Conservation (phyloP, 108 stramenopile genomes). For the Mayamaea pseudoterrestris region DNA sequence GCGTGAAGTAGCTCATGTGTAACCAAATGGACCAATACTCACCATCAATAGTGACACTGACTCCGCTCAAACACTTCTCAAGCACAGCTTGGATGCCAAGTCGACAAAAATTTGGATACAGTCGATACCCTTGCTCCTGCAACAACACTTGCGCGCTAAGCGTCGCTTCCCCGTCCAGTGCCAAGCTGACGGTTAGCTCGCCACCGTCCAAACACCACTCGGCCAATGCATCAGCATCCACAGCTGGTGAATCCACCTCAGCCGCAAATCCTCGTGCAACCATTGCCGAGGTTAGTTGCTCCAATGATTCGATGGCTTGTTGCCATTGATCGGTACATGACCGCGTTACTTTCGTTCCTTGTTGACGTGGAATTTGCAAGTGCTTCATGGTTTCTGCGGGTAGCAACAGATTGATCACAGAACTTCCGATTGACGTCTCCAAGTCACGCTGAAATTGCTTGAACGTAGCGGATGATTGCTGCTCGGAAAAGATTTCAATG, state of each 20-base stretch:
- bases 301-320: background rate
- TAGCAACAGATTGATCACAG: constrained; percentile 11
- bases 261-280: constrained; percentile 1
- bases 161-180: constrained; percentile 65
- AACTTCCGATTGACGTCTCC: constrained; percentile 28
- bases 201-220: constrained; percentile 27
- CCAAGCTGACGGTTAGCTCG: constrained; percentile 41
- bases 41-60: background rate
- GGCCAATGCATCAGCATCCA: constrained; percentile 11
- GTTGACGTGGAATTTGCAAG: too few species aligned
- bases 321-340: background rate
- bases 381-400: too few species aligned
- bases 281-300: background rate
- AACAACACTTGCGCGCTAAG: constrained; percentile 56
- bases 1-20: constrained; percentile 6
- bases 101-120: constrained; percentile 59
- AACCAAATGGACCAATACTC: background rate
- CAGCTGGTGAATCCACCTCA: constrained; percentile 14
- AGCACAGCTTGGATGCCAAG: constrained; percentile 19
- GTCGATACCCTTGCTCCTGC: constrained; percentile 72
- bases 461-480: constrained; percentile 26
- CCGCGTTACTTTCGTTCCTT: too few species aligned
- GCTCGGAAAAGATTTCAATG: constrained; percentile 43
- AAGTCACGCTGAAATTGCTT: constrained; percentile 35
- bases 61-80: background rate